A percentile compares a stretch with the other conserved stretches of the same genome.
These are phyloP conservation scores for Leucocoprinus gongylophorus DNA, from an alignment of 1,284 basidiomycete species.

Conservation along the genomic window DNA sequence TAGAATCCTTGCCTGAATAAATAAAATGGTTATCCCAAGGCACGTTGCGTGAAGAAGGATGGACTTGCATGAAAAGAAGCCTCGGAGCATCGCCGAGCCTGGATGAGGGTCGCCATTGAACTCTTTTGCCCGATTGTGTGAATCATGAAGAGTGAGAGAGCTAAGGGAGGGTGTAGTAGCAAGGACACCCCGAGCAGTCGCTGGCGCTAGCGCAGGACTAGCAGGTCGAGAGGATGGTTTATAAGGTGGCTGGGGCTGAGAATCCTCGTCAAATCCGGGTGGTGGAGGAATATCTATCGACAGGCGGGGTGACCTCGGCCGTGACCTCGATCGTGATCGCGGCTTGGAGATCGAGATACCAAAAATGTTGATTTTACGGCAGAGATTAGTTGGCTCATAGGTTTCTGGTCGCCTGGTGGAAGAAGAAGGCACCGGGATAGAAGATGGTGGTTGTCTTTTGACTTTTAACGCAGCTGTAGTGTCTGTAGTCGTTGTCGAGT, in stretches of 20 bases:
- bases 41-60: background rate
- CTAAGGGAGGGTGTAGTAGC: slow-evolving; percentile 10
- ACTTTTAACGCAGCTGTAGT: slow-evolving; percentile 47
- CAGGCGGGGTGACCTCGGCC: slow-evolving; percentile 27
- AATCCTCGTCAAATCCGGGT: slow-evolving; percentile 21
- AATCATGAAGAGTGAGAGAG: slow-evolving; percentile 1
- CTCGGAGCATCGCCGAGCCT: slow-evolving; percentile 3
- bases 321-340: slow-evolving; percentile 27
- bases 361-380: slow-evolving; percentile 35
- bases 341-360: slow-evolving; percentile 38
- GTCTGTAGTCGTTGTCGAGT: slow-evolving; percentile 52
- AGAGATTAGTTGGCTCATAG: slow-evolving; percentile 27
- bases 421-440: slow-evolving; percentile 19
- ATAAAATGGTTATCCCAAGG: background rate
- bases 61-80: slow-evolving; percentile 5
- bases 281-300: slow-evolving; percentile 27
- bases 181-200: slow-evolving; percentile 17
- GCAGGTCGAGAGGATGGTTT: slow-evolving; percentile 19
- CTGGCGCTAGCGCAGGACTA: slow-evolving; percentile 25
- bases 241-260: slow-evolving; percentile 21
- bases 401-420: slow-evolving; percentile 13
- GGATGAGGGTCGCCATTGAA: background rate
- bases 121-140: background rate
- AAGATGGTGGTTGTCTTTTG: slow-evolving; percentile 24
- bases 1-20: slow-evolving; percentile 16